Evolutionary conservation across 164 flowering plant genomes (phyloP), one percentile per base, ranked within the genome.

Genomic region (Kalanchoe fedtschenkoi): DNA sequence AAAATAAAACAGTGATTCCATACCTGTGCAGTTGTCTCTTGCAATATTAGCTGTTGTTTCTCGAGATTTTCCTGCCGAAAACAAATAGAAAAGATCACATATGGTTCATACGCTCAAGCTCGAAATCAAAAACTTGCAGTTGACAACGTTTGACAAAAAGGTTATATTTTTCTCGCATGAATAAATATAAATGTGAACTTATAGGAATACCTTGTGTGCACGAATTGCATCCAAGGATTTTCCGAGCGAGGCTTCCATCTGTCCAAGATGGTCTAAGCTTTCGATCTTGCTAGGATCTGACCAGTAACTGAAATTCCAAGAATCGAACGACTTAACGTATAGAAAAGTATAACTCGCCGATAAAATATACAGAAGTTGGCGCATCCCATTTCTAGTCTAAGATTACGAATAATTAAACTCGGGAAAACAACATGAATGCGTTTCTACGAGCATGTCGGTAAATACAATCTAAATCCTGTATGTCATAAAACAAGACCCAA

Each of bases 211-310:
- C 79, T 77, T 80, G 28, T 62, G 70, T 5, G 62, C 39, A 42
- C 53, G 77, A 34, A 77, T 53, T 38, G 65, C 76, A 34, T 65
- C 62, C 44, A 80, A 75, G 37, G 81, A 73, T 34, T 77, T 71
- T 38, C 66, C 62, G 9, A 80, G 60, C 33, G 81, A 73, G 59
- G 57, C 71, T 70, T 75, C 78, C 75, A 80, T 69, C 65, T 73
- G 76, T 34, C 37, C 68, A 53, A 79, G 59, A 30, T 74, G 75
- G 34, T 75, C 80, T 19, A 79, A 19, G 61, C 34, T 67, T 26
- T 66, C 68, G 30, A 72, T 71, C 72, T 75, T 70, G 5, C 71
- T 74, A 16, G 72, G 69, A 29, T 77, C 63, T 2, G 70, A 60
- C 83, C 83, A 79, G 59, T 47, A 72, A 63, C 79, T 79, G 68